Evolutionary conservation across 2,329 filamentous ascomycete species (phyloP).

Genomic region (Pestalotiopsis sp.): DNA sequence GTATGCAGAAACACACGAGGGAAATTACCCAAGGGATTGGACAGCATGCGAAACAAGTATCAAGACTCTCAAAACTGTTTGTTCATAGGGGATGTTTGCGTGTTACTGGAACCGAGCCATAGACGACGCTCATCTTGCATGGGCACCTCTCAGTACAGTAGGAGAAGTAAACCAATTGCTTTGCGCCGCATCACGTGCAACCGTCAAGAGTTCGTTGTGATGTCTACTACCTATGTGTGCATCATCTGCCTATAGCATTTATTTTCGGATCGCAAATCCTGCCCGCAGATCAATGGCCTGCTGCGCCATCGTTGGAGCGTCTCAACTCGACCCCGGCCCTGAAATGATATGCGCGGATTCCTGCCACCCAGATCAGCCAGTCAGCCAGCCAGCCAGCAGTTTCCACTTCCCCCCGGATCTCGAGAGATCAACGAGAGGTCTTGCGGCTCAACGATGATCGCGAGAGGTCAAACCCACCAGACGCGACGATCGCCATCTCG

Average conservation of each 20-base stretch:
- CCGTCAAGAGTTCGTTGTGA: no score
- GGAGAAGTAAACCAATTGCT: no score
- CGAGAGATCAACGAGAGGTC: not conserved
- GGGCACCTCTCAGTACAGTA: no score
- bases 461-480: not conserved
- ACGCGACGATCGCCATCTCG: not conserved
- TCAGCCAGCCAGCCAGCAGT: not conserved
- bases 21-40: not conserved
- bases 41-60: not conserved
- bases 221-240: no score
- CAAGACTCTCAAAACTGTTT: not conserved
- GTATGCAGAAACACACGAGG: not conserved
- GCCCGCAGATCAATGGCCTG: not conserved
- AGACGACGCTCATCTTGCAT: no score
- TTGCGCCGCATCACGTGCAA: no score
- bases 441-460: constrained; percentile 3
- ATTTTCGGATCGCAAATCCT: not conserved
- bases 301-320: not conserved
- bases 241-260: no score
- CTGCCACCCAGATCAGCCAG: not conserved
- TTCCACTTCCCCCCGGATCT: not conserved
- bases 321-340: not conserved
- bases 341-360: no score
- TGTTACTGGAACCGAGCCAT: no score
- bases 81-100: not conserved